Evolutionary conservation across 371 early-diverging fungal genomes (phyloP).

Genomic region (Dinochytrium kinnereticum): DNA sequence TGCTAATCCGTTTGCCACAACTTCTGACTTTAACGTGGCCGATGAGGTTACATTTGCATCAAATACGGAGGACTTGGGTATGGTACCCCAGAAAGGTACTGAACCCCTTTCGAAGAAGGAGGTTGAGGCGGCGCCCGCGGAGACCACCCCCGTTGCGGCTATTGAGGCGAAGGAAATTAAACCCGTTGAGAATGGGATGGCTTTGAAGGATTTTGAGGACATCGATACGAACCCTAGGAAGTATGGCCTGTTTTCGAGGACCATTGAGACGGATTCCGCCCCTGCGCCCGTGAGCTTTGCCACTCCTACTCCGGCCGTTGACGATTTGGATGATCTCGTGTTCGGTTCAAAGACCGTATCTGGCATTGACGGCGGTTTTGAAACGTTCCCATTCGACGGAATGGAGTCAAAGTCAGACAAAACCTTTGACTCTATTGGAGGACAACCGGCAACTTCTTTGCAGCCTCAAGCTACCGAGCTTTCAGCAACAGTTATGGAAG

Average conservation of each 20-base stretch:
- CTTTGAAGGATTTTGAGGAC: slow-evolving; percentile 13
- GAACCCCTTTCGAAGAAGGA: too few relatives aligned
- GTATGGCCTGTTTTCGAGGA: slow-evolving; percentile 16
- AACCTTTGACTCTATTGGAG: too few relatives aligned
- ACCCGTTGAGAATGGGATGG: too few relatives aligned
- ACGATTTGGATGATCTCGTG: slow-evolving; percentile 17
- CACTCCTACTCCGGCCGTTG: not conserved
- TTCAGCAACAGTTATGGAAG: too few relatives aligned
- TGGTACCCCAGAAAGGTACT: not conserved
- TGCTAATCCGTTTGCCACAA: not conserved
- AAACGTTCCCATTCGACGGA: too few relatives aligned
- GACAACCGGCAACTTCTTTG: too few relatives aligned
- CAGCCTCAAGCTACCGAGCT: too few relatives aligned
- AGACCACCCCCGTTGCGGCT: too few relatives aligned
- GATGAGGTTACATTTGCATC: not conserved
- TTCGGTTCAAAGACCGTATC: not conserved
- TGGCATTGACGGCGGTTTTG: too few relatives aligned
- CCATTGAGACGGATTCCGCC: not conserved
- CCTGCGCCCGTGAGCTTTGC: not conserved
- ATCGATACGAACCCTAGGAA: slow-evolving; percentile 18
- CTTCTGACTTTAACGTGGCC: not conserved
- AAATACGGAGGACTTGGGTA: not conserved
- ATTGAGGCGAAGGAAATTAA: too few relatives aligned
- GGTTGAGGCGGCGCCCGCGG: too few relatives aligned
- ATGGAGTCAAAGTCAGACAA: too few relatives aligned